Evolutionary conservation across 441 rosid genomes (phyloP).

Genomic region (Sinapis alba): DNA sequence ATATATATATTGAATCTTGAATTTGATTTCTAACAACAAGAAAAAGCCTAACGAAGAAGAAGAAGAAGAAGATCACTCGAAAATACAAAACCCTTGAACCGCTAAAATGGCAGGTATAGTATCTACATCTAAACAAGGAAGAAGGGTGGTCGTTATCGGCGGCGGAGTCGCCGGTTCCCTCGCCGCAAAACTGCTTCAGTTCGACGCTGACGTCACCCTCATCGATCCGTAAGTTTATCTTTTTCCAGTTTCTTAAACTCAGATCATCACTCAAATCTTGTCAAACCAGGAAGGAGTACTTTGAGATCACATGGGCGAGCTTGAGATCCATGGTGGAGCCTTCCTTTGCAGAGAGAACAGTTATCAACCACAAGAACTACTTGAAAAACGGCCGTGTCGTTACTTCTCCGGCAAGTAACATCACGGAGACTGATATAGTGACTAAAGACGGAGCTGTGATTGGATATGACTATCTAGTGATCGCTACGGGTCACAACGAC

Average conservation of each 20-base stretch:
- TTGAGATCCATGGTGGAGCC: conserved; percentile 92
- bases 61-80: conserved; percentile 2
- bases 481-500: conserved; percentile 80
- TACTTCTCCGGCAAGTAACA: conserved; percentile 60
- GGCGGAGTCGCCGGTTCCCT: conserved; percentile 81
- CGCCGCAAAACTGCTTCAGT: conserved; percentile 68
- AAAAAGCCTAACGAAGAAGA: conserved; percentile 4
- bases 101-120: conserved; percentile 17
- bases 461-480: conserved; percentile 77
- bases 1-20: conserved; percentile 18
- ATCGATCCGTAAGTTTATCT: conserved; percentile 65
- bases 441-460: conserved; percentile 54
- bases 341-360: conserved; percentile 64
- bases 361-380: conserved; percentile 72
- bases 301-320: conserved; percentile 57
- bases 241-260: neutral
- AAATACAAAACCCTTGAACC: neutral
- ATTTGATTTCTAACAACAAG: conserved; percentile 14
- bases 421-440: conserved; percentile 60
- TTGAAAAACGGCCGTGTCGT: conserved; percentile 60
- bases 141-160: conserved; percentile 70
- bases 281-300: conserved; percentile 50
- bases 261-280: neutral
- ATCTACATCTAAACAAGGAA: conserved; percentile 33
- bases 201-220: conserved; percentile 69